Evolutionary conservation across 2,329 filamentous ascomycete species (phyloP), one percentile per base, ranked within the genome.

Genomic region (Calonectria hawksworthii): DNA sequence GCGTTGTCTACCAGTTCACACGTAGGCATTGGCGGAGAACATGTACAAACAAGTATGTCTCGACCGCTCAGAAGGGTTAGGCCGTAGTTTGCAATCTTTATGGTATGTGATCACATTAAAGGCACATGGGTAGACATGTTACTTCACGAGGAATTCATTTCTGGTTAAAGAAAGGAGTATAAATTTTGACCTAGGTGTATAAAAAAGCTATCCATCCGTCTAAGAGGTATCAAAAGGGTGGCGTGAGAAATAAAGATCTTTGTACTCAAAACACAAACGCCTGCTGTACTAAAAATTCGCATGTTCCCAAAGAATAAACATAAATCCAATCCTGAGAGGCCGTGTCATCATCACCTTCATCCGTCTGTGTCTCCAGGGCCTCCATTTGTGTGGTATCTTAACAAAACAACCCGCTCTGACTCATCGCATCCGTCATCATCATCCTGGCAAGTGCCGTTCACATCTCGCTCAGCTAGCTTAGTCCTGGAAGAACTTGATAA

Each of bases 401-500:
- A 63, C 36, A 21, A 63, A 63, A 41, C 56, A 63, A 41, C 14
- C 36, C n/a, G n/a, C n/a, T 38, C 23, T n/a, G 11, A 38, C 4
- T 38, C 32, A 47, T 47, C 44, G 9, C 44, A 47, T 47, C 44
- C 44, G 11, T 47, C 44, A 47, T 47, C n/a, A 47, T 47, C 21
- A 47, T 47, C 23, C 21, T 23, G 44, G 13, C 44, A 47, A 47
- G 3, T 47, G n/a, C 18, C 34, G 21, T 34, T 41, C n/a, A 26
- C 3, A 56, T 34, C 26, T 18, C 30, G 4, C 32, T 66, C 8
- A 16, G 38, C 21, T 30, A 52, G 14, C 78, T 76, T 92, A 92
- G 77, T 95, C 95, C 85, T 96, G 94, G 84, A 98, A 97, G 87
- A 98, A 98, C 83, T 93, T 94, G 86, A 98, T 89, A 79, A 98